These are phyloP conservation scores for Phlebiopsis gigantea DNA, from an alignment of 768 basidiomycete species.

Conservation along the genomic window DNA sequence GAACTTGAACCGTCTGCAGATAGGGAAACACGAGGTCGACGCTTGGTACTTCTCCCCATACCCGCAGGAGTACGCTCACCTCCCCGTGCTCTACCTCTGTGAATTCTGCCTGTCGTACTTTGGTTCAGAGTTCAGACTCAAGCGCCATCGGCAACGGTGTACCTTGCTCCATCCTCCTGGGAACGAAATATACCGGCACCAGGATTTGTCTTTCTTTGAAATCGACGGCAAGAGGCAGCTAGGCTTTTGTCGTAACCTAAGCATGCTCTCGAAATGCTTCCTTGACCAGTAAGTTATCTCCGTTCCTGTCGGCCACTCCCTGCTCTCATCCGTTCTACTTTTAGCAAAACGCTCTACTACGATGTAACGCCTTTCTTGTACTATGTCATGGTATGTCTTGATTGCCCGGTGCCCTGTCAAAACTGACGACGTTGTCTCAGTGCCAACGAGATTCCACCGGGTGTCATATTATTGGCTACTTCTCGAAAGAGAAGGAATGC, in stretches of 20 bases:
- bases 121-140: constrained; percentile 85
- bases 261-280: constrained; percentile 95
- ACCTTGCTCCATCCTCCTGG: constrained; percentile 92
- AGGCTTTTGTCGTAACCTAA: constrained; percentile 95
- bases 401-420: not conserved
- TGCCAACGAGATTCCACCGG: constrained; percentile 82
- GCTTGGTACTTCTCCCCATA: constrained; percentile 99
- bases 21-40: constrained; percentile 94
- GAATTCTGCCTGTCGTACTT: constrained; percentile 96
- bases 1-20: constrained; percentile 94
- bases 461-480: constrained; percentile 95
- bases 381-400: constrained; percentile 84
- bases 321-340: constrained; percentile 12
- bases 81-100: constrained; percentile 94
- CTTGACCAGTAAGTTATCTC: constrained; percentile 80
- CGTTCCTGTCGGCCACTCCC: constrained; percentile 14
- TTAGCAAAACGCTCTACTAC: constrained; percentile 96
- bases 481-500: constrained; percentile 98
- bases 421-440: constrained; percentile 32
- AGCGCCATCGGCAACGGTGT: constrained; percentile 88
- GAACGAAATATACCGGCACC: constrained; percentile 98
- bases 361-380: constrained; percentile 99
- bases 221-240: constrained; percentile 95
- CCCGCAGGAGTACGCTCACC: constrained; percentile 95
- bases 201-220: constrained; percentile 97